Conservation (phyloP, 768 basidiomycete genomes). For the Tylopilus plumbeoviolaceoides region DNA sequence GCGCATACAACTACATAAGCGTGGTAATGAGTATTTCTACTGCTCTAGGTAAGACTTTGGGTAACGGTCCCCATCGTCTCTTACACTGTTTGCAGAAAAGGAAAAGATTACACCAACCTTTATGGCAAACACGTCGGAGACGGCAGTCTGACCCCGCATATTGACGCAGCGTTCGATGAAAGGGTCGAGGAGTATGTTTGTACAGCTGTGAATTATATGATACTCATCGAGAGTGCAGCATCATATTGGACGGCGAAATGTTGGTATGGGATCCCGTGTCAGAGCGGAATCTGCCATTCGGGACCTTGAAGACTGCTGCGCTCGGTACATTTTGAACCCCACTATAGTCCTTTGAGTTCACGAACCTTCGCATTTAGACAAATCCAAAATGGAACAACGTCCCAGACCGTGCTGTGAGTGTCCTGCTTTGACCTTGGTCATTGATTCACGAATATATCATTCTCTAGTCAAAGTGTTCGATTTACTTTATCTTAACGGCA, state of each 20-base stretch:
- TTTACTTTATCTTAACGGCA: slow-evolving; percentile 83
- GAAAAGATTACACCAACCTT: slow-evolving; percentile 85
- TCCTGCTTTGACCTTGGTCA: not conserved
- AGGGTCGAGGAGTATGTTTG: slow-evolving; percentile 73
- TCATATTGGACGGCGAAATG: slow-evolving; percentile 98
- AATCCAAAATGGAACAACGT: slow-evolving; percentile 61
- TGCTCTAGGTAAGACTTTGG: slow-evolving; percentile 66
- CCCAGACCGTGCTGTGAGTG: slow-evolving; percentile 89
- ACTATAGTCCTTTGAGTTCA: not conserved
- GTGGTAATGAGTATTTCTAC: slow-evolving; percentile 88
- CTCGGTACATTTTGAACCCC: slow-evolving; percentile 50
- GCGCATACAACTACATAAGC: slow-evolving; percentile 91
- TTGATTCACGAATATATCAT: not conserved
- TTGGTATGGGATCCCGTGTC: slow-evolving; percentile 94
- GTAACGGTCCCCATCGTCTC: not conserved
- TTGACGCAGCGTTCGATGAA: slow-evolving; percentile 70
- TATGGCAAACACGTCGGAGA: slow-evolving; percentile 82
- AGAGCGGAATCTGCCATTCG: slow-evolving; percentile 86
- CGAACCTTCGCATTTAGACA: slow-evolving; percentile 43
- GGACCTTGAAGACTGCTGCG: slow-evolving; percentile 90
- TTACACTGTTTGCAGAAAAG: slow-evolving; percentile 53
- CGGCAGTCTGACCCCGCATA: slow-evolving; percentile 87
- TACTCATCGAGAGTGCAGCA: slow-evolving; percentile 41
- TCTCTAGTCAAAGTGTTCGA: slow-evolving; percentile 94
- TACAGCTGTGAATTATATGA: not conserved